Evolutionary conservation across 2,329 filamentous ascomycete species (phyloP).

Genomic region (Sclerotinia nivalis): DNA sequence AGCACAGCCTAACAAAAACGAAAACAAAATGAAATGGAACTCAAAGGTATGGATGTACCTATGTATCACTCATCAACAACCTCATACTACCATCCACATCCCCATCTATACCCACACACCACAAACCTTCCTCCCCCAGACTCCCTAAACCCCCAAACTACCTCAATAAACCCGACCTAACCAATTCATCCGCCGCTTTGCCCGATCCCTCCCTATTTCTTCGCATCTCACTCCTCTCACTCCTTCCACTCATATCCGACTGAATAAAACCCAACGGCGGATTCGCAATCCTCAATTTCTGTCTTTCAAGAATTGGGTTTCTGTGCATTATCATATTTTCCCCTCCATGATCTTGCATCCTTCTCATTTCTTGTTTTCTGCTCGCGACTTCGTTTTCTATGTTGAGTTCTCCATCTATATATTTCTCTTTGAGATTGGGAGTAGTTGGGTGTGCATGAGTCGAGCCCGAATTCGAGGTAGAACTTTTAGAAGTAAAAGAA

Average conservation of each 20-base stretch:
- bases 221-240: slow-evolving; percentile 20
- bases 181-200: slow-evolving; percentile 53
- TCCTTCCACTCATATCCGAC: not conserved
- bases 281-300: not conserved
- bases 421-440: not conserved
- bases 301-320: not conserved
- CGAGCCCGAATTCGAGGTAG: not conserved
- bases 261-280: not conserved
- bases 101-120: not conserved
- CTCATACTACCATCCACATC: not conserved
- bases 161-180: slow-evolving; percentile 41
- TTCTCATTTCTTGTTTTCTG: not conserved
- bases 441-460: not conserved
- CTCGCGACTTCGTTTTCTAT: not conserved
- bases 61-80: not conserved
- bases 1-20: too few relatives aligned
- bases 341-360: not conserved
- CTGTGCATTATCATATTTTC: not conserved
- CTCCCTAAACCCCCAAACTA: not conserved
- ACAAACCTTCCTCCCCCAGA: too few relatives aligned
- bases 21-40: too few relatives aligned
- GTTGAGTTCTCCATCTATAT: not conserved
- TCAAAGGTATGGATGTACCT: too few relatives aligned
- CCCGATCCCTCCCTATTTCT: slow-evolving; percentile 44
- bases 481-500: not conserved